phyloP scores from a whole-genome alignment of 2,329 filamentous ascomycete species.

The Amauroascus verrucosus region DNA sequence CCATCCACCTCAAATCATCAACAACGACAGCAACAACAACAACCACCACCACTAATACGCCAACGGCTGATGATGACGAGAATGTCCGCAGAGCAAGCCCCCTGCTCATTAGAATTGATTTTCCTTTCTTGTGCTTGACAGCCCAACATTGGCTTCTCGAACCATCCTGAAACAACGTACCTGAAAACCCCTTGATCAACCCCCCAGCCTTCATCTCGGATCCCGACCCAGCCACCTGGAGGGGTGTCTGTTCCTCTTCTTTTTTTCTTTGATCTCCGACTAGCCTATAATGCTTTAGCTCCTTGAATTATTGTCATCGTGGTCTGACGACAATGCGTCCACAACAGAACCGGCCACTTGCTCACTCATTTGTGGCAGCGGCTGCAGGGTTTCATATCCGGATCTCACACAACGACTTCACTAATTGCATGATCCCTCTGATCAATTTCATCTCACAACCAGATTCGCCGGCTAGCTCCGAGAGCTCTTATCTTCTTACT shows the following conservation, averaged over 20 bases:
- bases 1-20: not conserved
- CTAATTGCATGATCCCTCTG: not conserved
- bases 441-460: not conserved
- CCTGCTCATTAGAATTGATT: not conserved
- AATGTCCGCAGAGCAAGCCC: not conserved
- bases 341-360: not conserved
- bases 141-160: not conserved
- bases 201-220: not conserved
- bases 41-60: too few relatives aligned
- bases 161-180: not conserved
- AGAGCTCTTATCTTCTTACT: not conserved
- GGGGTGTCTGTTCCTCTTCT: not conserved
- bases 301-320: too few relatives aligned
- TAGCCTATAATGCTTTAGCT: not conserved
- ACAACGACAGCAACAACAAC: not conserved
- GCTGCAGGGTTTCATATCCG: not conserved
- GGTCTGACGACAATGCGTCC: not conserved
- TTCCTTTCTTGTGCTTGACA: not conserved
- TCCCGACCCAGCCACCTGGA: not conserved
- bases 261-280: not conserved
- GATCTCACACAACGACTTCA: not conserved
- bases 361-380: not conserved
- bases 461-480: not conserved
- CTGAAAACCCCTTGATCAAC: not conserved
- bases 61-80: too few relatives aligned